A percentile compares a stretch with the other conserved stretches of the same genome.
Evolutionary conservation across 805 yeast genomes (phyloP).

Genomic region (Debaryomyces hansenii): DNA sequence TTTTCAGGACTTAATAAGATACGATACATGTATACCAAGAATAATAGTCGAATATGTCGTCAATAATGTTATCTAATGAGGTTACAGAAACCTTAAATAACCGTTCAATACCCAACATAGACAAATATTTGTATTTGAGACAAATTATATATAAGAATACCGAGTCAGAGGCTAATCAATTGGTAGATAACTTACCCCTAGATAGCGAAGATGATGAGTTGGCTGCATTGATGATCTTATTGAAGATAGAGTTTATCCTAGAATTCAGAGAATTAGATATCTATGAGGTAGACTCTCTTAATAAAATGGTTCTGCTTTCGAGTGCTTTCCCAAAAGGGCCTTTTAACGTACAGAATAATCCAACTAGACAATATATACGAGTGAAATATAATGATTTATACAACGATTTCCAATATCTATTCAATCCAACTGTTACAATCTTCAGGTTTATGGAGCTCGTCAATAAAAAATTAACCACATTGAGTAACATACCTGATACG

Average conservation of each 20-base stretch:
- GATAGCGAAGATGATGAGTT: conserved; percentile 1
- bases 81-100: not conserved
- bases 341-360: not conserved
- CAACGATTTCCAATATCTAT: conserved; percentile 31
- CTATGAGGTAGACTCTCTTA: not conserved
- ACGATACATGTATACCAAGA: too few relatives aligned
- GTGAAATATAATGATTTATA: conserved; percentile 32
- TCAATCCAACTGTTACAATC: conserved; percentile 5
- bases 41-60: too few relatives aligned
- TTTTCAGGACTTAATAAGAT: too few relatives aligned
- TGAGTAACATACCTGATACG: conserved; percentile 3
- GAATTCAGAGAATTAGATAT: not conserved
- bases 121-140: not conserved
- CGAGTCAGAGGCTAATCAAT: not conserved
- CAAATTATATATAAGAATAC: not conserved
- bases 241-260: not conserved
- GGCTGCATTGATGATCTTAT: not conserved
- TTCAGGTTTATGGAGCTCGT: conserved; percentile 23
- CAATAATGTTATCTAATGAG: not conserved
- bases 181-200: not conserved
- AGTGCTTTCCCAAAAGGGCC: not conserved
- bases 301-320: not conserved
- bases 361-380: conserved; percentile 11
- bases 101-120: not conserved
- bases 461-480: conserved; percentile 20